A percentile compares a stretch with the other conserved stretches of the same genome.
These are phyloP conservation scores for Dipodascopsis uninucleata DNA, from an alignment of 805 yeast species.

Conservation along the genomic window DNA sequence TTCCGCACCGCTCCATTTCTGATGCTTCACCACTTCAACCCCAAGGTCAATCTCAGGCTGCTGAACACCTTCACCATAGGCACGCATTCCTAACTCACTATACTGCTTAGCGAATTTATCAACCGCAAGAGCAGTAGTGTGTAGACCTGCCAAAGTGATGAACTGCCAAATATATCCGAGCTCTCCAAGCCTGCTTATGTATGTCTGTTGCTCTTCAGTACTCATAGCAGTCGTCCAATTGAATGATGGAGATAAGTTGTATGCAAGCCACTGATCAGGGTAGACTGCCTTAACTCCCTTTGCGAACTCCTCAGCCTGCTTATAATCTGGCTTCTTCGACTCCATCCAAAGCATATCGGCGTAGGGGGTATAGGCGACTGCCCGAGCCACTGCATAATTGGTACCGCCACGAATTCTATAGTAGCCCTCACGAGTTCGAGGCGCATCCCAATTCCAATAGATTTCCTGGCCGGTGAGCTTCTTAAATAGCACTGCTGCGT, in stretches of 20 bases:
- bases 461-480: constrained; percentile 75
- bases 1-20: constrained; percentile 98
- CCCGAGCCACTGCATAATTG: constrained; percentile 95
- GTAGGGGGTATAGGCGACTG: constrained; percentile 90
- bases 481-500: constrained; percentile 73
- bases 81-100: constrained; percentile 85
- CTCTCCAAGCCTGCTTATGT: constrained; percentile 77
- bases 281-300: constrained; percentile 75
- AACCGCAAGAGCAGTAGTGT: constrained; percentile 88
- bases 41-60: constrained; percentile 80
- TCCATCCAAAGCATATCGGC: constrained; percentile 99
- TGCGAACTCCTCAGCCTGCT: constrained; percentile 92
- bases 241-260: constrained; percentile 94
- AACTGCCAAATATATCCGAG: constrained; percentile 97
- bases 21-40: constrained; percentile 96
- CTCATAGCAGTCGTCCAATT: constrained; percentile 97
- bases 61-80: constrained; percentile 86
- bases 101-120: constrained; percentile 79
- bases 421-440: constrained; percentile 95
- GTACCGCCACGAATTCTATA: constrained; percentile 96
- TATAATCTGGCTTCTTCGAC: constrained; percentile 88
- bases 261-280: constrained; percentile 95
- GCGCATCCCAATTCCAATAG: constrained; percentile 90
- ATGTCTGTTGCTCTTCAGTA: constrained; percentile 80
- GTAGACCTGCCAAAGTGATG: constrained; percentile 94